A percentile compares a stretch with the other conserved stretches of the same genome.
Evolutionary conservation across 768 basidiomycete species (phyloP).

Genomic region (Mycena olivaceomarginata): DNA sequence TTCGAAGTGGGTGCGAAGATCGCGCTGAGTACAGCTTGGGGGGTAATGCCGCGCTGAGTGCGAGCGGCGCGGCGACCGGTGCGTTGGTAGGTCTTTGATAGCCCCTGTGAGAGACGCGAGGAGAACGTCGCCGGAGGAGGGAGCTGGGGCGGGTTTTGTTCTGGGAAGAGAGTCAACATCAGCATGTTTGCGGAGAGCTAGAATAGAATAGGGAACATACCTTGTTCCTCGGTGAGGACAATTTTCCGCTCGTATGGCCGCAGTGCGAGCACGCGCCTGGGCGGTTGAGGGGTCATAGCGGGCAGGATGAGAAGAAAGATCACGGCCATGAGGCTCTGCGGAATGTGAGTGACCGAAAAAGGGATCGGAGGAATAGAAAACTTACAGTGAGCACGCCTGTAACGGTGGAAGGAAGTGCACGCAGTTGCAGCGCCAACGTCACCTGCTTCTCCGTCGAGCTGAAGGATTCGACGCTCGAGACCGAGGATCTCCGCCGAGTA

Average conservation of each 20-base stretch:
- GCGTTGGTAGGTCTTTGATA: conserved; percentile 11
- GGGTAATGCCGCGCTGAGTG: not conserved
- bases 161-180: not conserved
- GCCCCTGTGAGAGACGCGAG: not conserved
- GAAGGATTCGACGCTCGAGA: conserved; percentile 32
- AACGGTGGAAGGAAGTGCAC: conserved; percentile 2
- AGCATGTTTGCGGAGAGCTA: not conserved
- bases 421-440: not conserved
- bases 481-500: conserved; percentile 10
- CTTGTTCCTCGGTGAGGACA: conserved; percentile 15
- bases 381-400: conserved; percentile 23
- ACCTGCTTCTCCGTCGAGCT: conserved; percentile 14
- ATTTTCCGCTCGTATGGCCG: conserved; percentile 24
- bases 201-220: not conserved
- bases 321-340: conserved; percentile 21
- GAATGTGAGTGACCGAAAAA: no score
- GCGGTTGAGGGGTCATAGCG: not conserved
- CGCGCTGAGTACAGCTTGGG: conserved; percentile 12
- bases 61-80: conserved; percentile 27
- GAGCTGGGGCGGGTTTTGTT: conserved; percentile 5
- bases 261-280: not conserved
- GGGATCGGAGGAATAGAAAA: not conserved
- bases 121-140: not conserved
- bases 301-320: conserved; percentile 15
- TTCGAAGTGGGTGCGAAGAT: conserved; percentile 17